Base-by-base conservation (phyloP, 129 eudicot species). In the Centella asiatica region DNA sequence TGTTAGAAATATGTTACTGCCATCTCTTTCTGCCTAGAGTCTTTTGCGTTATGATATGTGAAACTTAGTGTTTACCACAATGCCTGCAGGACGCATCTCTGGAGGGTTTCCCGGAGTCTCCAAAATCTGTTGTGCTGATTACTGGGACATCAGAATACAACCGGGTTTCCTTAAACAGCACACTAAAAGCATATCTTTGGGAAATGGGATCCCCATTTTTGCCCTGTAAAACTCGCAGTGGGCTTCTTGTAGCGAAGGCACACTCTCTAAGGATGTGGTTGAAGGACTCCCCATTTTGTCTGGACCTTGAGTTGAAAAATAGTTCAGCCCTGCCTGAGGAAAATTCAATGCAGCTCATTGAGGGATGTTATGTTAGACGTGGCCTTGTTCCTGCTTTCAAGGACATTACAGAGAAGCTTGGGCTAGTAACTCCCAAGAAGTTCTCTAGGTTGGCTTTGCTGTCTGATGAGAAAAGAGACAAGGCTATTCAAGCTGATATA, bases 151-250 rank as follows among this genome's bases (percentile, higher is more conserved):
- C 99, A 3, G 90, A 78, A 54, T 88, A 88, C 73, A 93, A 93
- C 60, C 70, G 70, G 18, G 86, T 93, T 34, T 93, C 95, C 2
- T 54, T 93, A 45, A 87, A 88, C 80, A 84, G 81, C 65, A 84
- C 96, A 17, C 24, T 87, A 46, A 93, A 84, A 67, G 88, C 95
- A 39, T 87, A 62, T 69, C 85, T 93, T 34, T 87, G 96, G 96
- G 99, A 93, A 70, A 93, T 93, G 96, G 99, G 95, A 11, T 93
- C 96, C 45, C 99, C 99, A 10, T 93, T 88, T 78, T 70, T 93
- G 64, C 99, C 99, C 15, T 87, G 96, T 75, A 83, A 85, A 72
- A 82, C 92, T 12, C 74, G 96, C 26, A 80, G 74, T 17, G 99
- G 99, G 24, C 39, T 88, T 29, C 92, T 93, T 3, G 69, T 93